A percentile compares a stretch with the other conserved stretches of the same genome.
Evolutionary conservation across 1,284 basidiomycete species (phyloP).

Genomic region (Tremellales sp.): DNA sequence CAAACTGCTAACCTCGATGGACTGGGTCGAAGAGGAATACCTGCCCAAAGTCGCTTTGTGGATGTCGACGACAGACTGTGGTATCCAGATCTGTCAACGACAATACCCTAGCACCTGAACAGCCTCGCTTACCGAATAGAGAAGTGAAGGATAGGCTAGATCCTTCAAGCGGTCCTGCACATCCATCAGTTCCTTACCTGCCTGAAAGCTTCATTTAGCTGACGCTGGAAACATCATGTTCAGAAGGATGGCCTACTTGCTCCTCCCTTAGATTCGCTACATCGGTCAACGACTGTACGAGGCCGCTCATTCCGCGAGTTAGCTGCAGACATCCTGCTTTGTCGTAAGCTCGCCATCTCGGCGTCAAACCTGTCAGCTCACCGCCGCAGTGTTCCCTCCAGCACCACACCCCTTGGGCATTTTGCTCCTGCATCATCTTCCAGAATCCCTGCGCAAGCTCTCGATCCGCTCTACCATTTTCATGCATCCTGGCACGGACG

Average conservation of each 20-base stretch:
- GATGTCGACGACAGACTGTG: constrained; percentile 64
- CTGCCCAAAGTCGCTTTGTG: constrained; percentile 63
- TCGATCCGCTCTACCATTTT: constrained; percentile 56
- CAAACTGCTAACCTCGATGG: constrained; percentile 48
- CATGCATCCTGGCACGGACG: constrained; percentile 61
- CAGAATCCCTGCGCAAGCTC: constrained; percentile 36
- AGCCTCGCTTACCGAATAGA: constrained; percentile 58
- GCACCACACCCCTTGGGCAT: constrained; percentile 75
- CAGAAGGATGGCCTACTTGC: constrained; percentile 53
- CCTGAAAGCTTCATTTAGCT: constrained; percentile 50
- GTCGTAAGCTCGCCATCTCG: too few species aligned
- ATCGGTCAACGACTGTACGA: constrained; percentile 65
- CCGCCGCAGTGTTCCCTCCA: constrained; percentile 72
- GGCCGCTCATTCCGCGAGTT: constrained; percentile 73
- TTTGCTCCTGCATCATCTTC: constrained; percentile 53
- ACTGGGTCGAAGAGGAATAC: constrained; percentile 56
- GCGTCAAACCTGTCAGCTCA: constrained; percentile 30
- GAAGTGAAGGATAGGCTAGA: constrained; percentile 64
- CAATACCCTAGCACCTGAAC: neutral
- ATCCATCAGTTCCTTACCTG: constrained; percentile 62
- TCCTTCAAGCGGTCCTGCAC: constrained; percentile 72
- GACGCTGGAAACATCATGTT: neutral
- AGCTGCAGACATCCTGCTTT: constrained; percentile 65
- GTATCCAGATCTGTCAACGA: neutral
- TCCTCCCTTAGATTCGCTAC: constrained; percentile 74